A percentile compares a stretch with the other conserved stretches of the same genome.
Evolutionary conservation across 164 flowering plant species (phyloP).

Genomic region (Vitis riparia): DNA sequence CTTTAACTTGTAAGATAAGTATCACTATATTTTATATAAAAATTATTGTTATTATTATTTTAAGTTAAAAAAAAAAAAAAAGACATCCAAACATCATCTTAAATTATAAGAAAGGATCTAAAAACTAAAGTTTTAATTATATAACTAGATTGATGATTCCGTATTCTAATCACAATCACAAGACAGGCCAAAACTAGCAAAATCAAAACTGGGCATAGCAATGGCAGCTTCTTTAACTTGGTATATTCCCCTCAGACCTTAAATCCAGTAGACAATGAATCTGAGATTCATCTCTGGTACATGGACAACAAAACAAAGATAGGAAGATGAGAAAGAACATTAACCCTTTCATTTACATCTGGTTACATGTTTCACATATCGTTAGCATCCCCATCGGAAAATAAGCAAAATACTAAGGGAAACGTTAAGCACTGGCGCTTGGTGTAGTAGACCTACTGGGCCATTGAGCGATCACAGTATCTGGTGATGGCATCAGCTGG

Average conservation of each 20-base stretch:
- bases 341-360: not conserved
- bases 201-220: not conserved
- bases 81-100: too few species aligned
- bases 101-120: too few species aligned
- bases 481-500: constrained; percentile 30
- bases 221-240: not conserved
- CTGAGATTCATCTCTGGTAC: not conserved
- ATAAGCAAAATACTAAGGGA: not conserved
- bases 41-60: too few species aligned
- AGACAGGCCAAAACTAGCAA: not conserved
- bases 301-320: not conserved
- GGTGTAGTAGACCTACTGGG: constrained; percentile 34
- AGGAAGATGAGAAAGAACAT: not conserved
- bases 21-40: too few species aligned
- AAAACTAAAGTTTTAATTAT: too few species aligned
- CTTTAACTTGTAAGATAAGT: too few species aligned
- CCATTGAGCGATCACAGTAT: constrained; percentile 37
- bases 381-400: too few species aligned
- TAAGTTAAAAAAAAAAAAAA: too few species aligned
- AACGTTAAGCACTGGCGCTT: constrained; percentile 21
- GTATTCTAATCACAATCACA: too few species aligned
- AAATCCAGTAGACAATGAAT: not conserved
- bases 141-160: too few species aligned
- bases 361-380: not conserved
- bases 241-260: constrained; percentile 9